phyloP scores from a whole-genome alignment of 768 basidiomycete species.

The Hortiboletus campestris region DNA sequence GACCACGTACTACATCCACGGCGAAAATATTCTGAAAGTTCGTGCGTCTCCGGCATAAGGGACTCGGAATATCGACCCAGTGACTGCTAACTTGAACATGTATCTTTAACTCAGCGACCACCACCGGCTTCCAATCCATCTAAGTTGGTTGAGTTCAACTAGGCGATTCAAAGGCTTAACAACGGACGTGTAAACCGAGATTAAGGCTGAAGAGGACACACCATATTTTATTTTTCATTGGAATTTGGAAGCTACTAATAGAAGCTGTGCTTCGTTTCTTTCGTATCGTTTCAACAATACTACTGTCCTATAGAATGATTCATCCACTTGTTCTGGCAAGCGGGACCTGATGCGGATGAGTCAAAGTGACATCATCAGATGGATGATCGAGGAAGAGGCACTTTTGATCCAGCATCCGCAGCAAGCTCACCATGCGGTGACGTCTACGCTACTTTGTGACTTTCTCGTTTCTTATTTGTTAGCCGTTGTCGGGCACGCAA shows the following conservation, averaged over 20 bases:
- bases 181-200: too few relatives aligned
- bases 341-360: background rate
- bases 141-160: too few relatives aligned
- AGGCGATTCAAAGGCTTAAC: too few relatives aligned
- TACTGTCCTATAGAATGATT: background rate
- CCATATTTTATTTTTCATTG: too few relatives aligned
- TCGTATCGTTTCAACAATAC: background rate
- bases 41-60: too few relatives aligned
- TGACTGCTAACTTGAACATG: too few relatives aligned
- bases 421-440: background rate
- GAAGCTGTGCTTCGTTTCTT: background rate
- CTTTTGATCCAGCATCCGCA: background rate
- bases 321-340: background rate
- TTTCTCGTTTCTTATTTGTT: background rate
- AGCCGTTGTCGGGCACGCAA: constrained; percentile 4
- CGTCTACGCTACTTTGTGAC: too few relatives aligned
- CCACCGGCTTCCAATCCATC: too few relatives aligned
- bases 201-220: too few relatives aligned
- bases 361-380: background rate
- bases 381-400: background rate
- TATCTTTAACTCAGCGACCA: too few relatives aligned
- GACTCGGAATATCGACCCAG: too few relatives aligned
- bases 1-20: background rate
- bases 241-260: background rate
- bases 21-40: background rate